These are phyloP conservation scores for Ustilaginoidea virens DNA, from an alignment of 2,329 filamentous ascomycete genomes.

Conservation along the genomic window DNA sequence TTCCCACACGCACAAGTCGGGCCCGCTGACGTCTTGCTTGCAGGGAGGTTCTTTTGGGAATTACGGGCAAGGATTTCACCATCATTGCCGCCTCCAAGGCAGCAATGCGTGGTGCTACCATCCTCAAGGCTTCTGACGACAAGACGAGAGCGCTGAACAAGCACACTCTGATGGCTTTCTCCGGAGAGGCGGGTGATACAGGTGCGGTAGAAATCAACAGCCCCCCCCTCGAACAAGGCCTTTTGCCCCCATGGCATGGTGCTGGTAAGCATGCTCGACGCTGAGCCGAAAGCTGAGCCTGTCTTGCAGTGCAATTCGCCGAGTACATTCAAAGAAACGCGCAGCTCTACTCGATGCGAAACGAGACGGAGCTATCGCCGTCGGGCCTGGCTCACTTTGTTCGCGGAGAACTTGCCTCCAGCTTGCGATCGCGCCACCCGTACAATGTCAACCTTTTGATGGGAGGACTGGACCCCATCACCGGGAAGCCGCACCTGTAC, in stretches of 20 bases:
- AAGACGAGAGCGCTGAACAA: slow-evolving; percentile 90
- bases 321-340: slow-evolving; percentile 99
- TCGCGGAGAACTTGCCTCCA: slow-evolving; percentile 79
- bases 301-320: slow-evolving; percentile 77
- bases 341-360: slow-evolving; percentile 97
- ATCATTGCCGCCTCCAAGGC: slow-evolving; percentile 96
- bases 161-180: slow-evolving; percentile 88
- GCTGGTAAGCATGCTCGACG: too few relatives aligned
- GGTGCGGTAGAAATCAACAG: slow-evolving; percentile 34
- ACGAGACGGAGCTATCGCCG: slow-evolving; percentile 81
- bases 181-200: slow-evolving; percentile 91
- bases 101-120: slow-evolving; percentile 90
- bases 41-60: slow-evolving; percentile 96
- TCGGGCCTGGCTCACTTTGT: slow-evolving; percentile 86
- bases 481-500: slow-evolving; percentile 79
- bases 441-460: slow-evolving; percentile 96
- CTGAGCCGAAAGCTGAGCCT: slow-evolving; percentile 11
- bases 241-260: too few relatives aligned
- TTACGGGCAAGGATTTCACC: slow-evolving; percentile 98
- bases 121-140: slow-evolving; percentile 90
- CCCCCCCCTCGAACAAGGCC: too few relatives aligned
- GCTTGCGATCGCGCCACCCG: slow-evolving; percentile 78
- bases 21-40: slow-evolving; percentile 2
- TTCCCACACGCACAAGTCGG: too few relatives aligned
- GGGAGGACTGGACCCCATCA: slow-evolving; percentile 85